Percentiles rank a stretch among this genome's conserved stretches.
These are phyloP conservation scores for Neofusicoccum umdonicola DNA, from an alignment of 2,329 filamentous ascomycete species.

Conservation along the genomic window DNA sequence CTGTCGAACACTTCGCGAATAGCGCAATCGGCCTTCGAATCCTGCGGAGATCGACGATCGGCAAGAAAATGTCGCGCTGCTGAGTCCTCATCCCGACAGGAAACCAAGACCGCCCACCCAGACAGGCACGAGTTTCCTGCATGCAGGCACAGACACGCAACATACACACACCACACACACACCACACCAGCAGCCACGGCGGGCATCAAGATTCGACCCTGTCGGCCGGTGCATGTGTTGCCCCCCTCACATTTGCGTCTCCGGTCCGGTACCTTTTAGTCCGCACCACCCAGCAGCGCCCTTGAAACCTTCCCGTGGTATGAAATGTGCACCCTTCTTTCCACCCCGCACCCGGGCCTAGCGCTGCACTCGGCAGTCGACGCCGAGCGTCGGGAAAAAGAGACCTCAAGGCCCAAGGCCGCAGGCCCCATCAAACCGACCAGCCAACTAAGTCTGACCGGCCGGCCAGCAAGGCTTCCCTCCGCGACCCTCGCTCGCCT, in stretches of 20 bases:
- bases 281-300: background rate
- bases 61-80: background rate
- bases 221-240: background rate
- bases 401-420: background rate
- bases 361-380: background rate
- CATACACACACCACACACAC: background rate
- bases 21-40: too few relatives aligned
- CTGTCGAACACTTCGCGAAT: too few relatives aligned
- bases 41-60: conserved; percentile 5
- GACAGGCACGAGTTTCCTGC: conserved; percentile 9
- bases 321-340: background rate
- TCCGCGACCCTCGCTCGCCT: too few relatives aligned
- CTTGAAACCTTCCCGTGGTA: background rate
- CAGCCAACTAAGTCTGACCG: background rate
- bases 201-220: background rate
- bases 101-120: background rate
- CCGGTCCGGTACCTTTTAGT: background rate
- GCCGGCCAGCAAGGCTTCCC: background rate
- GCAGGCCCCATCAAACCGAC: background rate
- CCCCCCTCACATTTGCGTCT: background rate
- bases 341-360: background rate
- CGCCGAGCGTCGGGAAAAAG: background rate
- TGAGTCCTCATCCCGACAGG: background rate
- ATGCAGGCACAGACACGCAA: conserved; percentile 2
- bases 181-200: background rate